Evolutionary conservation across 2,329 filamentous ascomycete species (phyloP), one percentile per base, ranked within the genome.

Genomic region (Pseudofabraea citricarpa): DNA sequence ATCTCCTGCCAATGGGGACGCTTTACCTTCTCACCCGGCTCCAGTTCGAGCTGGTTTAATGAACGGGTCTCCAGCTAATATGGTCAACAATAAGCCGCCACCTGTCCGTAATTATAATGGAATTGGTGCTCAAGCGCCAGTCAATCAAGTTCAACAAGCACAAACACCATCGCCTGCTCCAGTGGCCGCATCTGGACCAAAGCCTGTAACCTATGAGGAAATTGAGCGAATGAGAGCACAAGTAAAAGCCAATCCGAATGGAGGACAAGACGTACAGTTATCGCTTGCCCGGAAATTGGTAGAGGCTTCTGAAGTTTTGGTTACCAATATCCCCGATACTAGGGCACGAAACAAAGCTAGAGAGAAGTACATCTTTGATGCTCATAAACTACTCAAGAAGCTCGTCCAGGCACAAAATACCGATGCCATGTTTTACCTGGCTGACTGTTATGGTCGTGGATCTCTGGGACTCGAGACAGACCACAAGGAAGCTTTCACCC

Each of bases 371-470:
- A 71, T 91, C 13, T 69, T 83, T 52, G 93, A 97, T 59, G 89
- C 89, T 1, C 81, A 93, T 61, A 97, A 96, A 65, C 81, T 90
- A 19, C 70, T 97, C 33, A 96, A 96, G 71, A 96, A 95, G 63
- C 74, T 97, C 8, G 81, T 83, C 6, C 77, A 76, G 40, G 73
- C 72, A 10, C 83, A 86, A 48, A 87, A 91, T 56, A 67, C 81
- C 0, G 90, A 95, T 7, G 90, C 91, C 22, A 95, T 95, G 81
- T 98, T 98, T 66, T 89, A 88, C 55, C 68, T 95, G 41, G 93
- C 91, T 16, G 93, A 97, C 62, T 89, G 86, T 59, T 83, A 93
- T 54, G 91, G 93, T 2, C 82, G 85, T 51, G 90, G 91, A 4
- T 68, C 79, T 7, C 77, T 97, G 18, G 89, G 90, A 5, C 69